Evolutionary conservation across 108 stramenopile genomes (phyloP).

Genomic region (Cyclotella atomus): DNA sequence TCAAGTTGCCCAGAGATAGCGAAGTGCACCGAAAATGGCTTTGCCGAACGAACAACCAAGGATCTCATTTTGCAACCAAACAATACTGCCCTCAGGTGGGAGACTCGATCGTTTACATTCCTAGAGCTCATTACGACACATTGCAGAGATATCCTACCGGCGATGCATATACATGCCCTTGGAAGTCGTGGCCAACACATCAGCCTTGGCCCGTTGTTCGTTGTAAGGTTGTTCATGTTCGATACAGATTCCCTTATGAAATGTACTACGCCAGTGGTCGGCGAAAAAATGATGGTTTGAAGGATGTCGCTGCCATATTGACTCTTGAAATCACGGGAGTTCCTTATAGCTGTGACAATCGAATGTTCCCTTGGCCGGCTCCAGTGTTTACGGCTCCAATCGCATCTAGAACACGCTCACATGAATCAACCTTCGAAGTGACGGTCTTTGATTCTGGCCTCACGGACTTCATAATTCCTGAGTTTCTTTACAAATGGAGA

Average conservation of each 20-base stretch:
- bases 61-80: slow-evolving; percentile 61
- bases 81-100: slow-evolving; percentile 83
- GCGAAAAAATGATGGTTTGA: slow-evolving; percentile 36
- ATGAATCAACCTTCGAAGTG: slow-evolving; percentile 73
- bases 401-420: slow-evolving; percentile 47
- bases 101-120: slow-evolving; percentile 88
- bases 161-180: slow-evolving; percentile 56
- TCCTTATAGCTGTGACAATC: slow-evolving; percentile 57
- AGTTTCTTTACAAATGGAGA: slow-evolving; percentile 60
- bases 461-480: slow-evolving; percentile 73
- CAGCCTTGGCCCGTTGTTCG: slow-evolving; percentile 80
- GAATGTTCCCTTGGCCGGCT: slow-evolving; percentile 75
- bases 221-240: slow-evolving; percentile 68
- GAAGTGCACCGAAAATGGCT: slow-evolving; percentile 69
- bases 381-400: slow-evolving; percentile 60
- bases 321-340: slow-evolving; percentile 82
- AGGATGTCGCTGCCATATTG: slow-evolving; percentile 78
- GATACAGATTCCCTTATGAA: slow-evolving; percentile 84
- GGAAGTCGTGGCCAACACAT: slow-evolving; percentile 76
- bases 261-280: slow-evolving; percentile 50
- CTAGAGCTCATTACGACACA: slow-evolving; percentile 78
- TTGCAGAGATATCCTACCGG: slow-evolving; percentile 63
- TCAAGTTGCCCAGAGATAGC: slow-evolving; percentile 50
- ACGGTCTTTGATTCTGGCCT: slow-evolving; percentile 73
- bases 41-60: slow-evolving; percentile 56